Percentiles rank a stretch among this genome's conserved stretches.
phyloP scores from a whole-genome alignment of 2,329 filamentous ascomycete genomes.

The Fusarium odoratissimum region DNA sequence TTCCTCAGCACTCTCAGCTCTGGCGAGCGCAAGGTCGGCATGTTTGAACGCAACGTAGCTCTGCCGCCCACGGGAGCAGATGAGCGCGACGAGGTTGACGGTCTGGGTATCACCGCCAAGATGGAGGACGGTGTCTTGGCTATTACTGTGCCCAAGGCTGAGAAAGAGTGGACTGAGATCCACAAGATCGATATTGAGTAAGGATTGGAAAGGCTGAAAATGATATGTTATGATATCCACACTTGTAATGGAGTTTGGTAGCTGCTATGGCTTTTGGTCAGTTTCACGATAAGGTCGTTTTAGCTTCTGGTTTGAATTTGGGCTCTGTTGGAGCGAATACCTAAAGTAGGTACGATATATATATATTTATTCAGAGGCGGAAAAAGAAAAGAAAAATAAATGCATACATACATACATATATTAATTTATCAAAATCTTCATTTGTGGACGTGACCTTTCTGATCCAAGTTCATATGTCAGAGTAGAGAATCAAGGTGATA shows the following conservation, averaged over 20 bases:
- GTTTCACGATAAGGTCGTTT: neutral
- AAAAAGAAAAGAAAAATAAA: neutral
- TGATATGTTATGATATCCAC: slow-evolving; percentile 21
- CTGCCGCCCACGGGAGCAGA: slow-evolving; percentile 61
- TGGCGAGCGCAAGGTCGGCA: slow-evolving; percentile 76
- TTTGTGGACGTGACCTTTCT: neutral
- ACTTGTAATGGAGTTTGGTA: slow-evolving; percentile 23
- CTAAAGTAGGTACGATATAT: neutral
- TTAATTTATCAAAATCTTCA: neutral
- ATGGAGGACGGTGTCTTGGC: slow-evolving; percentile 82
- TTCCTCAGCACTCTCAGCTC: slow-evolving; percentile 72
- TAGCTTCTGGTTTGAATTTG: neutral
- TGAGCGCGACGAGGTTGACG: slow-evolving; percentile 71
- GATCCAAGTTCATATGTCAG: neutral
- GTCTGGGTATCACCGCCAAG: slow-evolving; percentile 75
- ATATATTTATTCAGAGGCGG: neutral
- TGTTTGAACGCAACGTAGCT: slow-evolving; percentile 77
- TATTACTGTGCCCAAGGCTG: slow-evolving; percentile 80
- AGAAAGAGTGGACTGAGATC: slow-evolving; percentile 73
- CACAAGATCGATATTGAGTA: slow-evolving; percentile 69
- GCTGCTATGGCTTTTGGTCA: slow-evolving; percentile 5
- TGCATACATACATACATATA: neutral
- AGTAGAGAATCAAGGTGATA: neutral
- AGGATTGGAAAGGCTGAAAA: slow-evolving; percentile 5
- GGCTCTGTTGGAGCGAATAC: neutral